phyloP scores from a whole-genome alignment of 345 rosid genomes.

The Gossypium stocksii region DNA sequence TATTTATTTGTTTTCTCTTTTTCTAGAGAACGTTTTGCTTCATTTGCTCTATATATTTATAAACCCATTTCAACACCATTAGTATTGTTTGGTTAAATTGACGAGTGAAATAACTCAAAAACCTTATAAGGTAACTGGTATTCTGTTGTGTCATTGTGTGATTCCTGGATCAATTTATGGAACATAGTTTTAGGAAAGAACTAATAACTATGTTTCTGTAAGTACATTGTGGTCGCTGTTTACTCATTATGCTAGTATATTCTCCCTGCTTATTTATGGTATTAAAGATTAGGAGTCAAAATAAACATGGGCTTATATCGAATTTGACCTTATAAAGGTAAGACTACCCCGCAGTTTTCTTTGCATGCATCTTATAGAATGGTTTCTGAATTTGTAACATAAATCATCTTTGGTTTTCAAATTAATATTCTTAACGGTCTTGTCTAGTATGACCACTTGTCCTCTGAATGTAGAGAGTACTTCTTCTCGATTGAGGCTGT shows the following conservation, averaged over 20 bases:
- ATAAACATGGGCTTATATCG: not conserved
- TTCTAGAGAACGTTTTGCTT: not conserved
- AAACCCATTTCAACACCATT: not conserved
- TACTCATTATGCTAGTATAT: not conserved
- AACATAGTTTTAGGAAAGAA: not conserved
- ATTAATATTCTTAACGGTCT: not conserved
- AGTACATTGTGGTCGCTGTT: not conserved
- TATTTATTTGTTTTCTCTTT: not conserved
- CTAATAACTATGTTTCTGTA: not conserved
- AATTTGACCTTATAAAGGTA: not conserved
- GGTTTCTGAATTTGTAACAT: not conserved
- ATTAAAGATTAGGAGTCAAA: not conserved
- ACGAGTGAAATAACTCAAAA: not conserved
- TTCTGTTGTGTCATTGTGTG: not conserved
- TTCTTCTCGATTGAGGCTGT: slow-evolving; percentile 10
- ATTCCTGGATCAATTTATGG: not conserved
- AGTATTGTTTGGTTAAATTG: not conserved
- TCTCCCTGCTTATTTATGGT: not conserved
- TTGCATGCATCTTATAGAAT: not conserved
- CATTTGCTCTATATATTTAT: not conserved
- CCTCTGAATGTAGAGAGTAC: slow-evolving; percentile 5
- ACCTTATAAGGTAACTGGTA: not conserved
- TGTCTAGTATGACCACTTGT: not conserved
- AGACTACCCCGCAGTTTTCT: not conserved
- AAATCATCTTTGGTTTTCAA: not conserved